Evolutionary conservation across 352 stramenopile species (phyloP), one percentile per base, ranked within the genome.

Genomic region (Pythium brachiatum): DNA sequence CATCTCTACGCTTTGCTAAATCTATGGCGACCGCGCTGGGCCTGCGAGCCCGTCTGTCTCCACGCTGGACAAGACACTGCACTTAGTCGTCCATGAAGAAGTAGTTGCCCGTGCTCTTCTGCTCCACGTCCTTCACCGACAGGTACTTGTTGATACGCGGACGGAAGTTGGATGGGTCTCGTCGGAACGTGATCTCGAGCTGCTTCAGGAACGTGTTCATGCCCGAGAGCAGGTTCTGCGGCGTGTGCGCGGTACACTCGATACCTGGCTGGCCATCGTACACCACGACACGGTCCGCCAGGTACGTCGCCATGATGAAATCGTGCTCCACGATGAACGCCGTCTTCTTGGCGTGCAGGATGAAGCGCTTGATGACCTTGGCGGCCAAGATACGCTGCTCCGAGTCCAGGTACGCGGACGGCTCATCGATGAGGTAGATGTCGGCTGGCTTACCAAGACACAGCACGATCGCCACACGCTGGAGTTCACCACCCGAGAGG

Each of bases 281-380:
- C 3, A 98, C 94, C 57, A 98, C 92, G 15, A 99, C 96, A 47
- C 96, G 92, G 73, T 98, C 95, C 48, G 95, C 96, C 63, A 99
- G 82, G 81, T 99, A 99, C 26, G 98, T 99, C 46, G 97, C 97
- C 98, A 99, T 99, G 76, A 99, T 99, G 83, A 99, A 99, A 92
- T 99, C 98, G 85, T 99, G 98, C 83, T 99, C 98, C 16, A 99
- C 97, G 34, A 99, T 84, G 76, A 99, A 99, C 8, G 97, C 98
- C 25, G 97, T 99, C 78, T 99, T 99, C 86, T 99, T 99, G 29
- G 95, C 89, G 88, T 99, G 96, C 75, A 99, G 90, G 60, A 99
- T 99, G 75, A 99, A 99, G 36, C 97, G 92, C 84, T 99, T 99
- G 75, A 99, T 99, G 58, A 99, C 97, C 84, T 99, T 99, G 55